These are phyloP conservation scores for Solanum etuberosum DNA, from an alignment of 257 asterid species.

Conservation along the genomic window DNA sequence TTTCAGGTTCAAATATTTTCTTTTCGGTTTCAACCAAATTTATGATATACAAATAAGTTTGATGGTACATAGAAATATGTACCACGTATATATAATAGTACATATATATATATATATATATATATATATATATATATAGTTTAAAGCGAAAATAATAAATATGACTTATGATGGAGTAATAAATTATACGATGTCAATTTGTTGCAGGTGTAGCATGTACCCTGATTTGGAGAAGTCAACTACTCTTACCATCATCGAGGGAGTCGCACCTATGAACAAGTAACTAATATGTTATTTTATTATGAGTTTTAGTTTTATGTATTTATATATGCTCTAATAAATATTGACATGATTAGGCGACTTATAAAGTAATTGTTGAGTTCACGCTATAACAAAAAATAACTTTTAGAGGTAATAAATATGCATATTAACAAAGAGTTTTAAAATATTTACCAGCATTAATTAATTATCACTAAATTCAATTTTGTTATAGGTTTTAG, in stretches of 20 bases:
- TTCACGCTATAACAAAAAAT: not conserved
- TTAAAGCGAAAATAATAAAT: not conserved
- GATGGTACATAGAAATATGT: not conserved
- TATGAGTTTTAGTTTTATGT: not conserved
- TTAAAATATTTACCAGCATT: no score
- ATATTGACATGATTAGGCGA: not conserved
- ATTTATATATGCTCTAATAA: not conserved
- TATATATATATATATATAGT: not conserved
- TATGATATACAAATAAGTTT: not conserved
- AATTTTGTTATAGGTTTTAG: no score
- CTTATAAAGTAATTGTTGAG: not conserved
- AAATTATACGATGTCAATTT: not conserved
- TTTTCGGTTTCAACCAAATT: not conserved
- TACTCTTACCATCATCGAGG: slow-evolving; percentile 15
- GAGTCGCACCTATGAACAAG: slow-evolving; percentile 33
- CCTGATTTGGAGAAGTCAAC: slow-evolving; percentile 29
- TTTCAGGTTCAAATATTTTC: not conserved
- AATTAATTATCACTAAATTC: no score
- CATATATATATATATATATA: not conserved
- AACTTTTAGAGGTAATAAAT: no score
- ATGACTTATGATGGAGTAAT: not conserved
- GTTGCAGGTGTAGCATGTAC: slow-evolving; percentile 13
- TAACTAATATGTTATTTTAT: not conserved
- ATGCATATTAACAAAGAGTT: not conserved
- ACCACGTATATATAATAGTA: not conserved